Percentiles rank a stretch among this genome's conserved stretches.
These are phyloP conservation scores for Aspergillus baeticus DNA, from an alignment of 495 filamentous ascomycete genomes.

Conservation along the genomic window DNA sequence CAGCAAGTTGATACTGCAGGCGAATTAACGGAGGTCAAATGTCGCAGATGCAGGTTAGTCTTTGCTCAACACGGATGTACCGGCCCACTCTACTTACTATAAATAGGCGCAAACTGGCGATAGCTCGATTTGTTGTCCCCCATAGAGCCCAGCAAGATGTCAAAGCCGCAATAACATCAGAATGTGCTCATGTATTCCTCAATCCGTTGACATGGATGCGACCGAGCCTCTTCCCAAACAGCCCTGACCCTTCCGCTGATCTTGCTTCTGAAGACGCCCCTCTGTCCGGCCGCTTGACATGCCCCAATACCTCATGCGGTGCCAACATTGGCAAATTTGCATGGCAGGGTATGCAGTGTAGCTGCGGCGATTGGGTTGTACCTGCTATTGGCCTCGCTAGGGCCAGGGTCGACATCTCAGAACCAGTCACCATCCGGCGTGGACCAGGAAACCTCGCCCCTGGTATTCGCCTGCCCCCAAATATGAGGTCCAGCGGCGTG, in stretches of 20 bases:
- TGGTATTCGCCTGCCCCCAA: slow-evolving; percentile 43
- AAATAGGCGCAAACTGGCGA: slow-evolving; percentile 60
- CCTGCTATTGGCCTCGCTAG: slow-evolving; percentile 86
- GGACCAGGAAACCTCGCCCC: slow-evolving; percentile 23
- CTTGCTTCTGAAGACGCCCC: slow-evolving; percentile 52
- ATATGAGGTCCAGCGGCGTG: slow-evolving; percentile 31
- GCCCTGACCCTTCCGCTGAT: slow-evolving; percentile 15
- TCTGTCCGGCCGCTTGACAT: slow-evolving; percentile 78
- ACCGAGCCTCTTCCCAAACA: slow-evolving; percentile 55
- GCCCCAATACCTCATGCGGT: slow-evolving; percentile 71
- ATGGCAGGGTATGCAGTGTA: slow-evolving; percentile 94
- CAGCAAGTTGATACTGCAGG: slow-evolving; percentile 18
- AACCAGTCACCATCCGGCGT: slow-evolving; percentile 21
- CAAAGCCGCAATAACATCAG: slow-evolving; percentile 21
- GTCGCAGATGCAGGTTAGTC: slow-evolving; percentile 62
- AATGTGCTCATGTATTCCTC: slow-evolving; percentile 83
- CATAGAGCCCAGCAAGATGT: slow-evolving; percentile 41
- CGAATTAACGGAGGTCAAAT: slow-evolving; percentile 51
- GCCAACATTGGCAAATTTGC: slow-evolving; percentile 87
- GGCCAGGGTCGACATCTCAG: slow-evolving; percentile 69
- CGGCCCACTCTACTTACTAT: neutral
- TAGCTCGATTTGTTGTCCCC: slow-evolving; percentile 56
- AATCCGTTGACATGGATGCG: slow-evolving; percentile 95
- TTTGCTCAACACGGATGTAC: neutral
- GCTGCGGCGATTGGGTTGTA: slow-evolving; percentile 83